Conservation (phyloP, 768 basidiomycete genomes). For the Collybia mongolica region DNA sequence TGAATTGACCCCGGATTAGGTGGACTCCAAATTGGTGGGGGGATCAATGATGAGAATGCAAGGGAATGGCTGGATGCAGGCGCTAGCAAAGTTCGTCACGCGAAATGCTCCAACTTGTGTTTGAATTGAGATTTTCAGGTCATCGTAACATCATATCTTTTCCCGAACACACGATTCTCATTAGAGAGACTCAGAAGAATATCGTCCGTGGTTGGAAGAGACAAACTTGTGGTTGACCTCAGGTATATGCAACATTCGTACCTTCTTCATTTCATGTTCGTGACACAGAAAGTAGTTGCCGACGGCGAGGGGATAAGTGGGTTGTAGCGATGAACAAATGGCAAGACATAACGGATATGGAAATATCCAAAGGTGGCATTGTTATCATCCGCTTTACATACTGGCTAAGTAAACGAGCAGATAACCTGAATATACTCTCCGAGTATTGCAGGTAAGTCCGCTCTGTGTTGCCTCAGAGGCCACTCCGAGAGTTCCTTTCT, state of each 20-base stretch:
- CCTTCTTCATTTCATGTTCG: background rate
- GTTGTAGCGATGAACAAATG: conserved; percentile 98
- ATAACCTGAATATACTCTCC: conserved; percentile 73
- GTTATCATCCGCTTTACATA: background rate
- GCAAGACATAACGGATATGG: conserved; percentile 95
- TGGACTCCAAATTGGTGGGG: conserved; percentile 90
- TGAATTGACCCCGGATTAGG: conserved; percentile 36
- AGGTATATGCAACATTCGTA: conserved; percentile 50
- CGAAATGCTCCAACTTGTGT: background rate
- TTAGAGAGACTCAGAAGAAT: conserved; percentile 65
- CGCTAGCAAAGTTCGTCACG: conserved; percentile 70
- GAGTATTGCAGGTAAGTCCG: conserved; percentile 70
- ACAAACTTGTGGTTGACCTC: conserved; percentile 90
- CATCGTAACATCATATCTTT: conserved; percentile 97
- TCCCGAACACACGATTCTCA: conserved; percentile 81
- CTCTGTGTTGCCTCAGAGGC: background rate
- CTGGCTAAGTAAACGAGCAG: conserved; percentile 35
- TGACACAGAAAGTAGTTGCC: conserved; percentile 57
- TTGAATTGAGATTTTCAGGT: conserved; percentile 49
- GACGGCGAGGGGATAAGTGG: conserved; percentile 75
- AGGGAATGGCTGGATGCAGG: conserved; percentile 82
- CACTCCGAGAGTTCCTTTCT: background rate
- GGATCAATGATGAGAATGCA: conserved; percentile 83
- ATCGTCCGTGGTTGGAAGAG: conserved; percentile 69
- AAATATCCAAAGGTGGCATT: conserved; percentile 72